phyloP scores from a whole-genome alignment of 352 stramenopile genomes.

The Globisporangium solare region DNA sequence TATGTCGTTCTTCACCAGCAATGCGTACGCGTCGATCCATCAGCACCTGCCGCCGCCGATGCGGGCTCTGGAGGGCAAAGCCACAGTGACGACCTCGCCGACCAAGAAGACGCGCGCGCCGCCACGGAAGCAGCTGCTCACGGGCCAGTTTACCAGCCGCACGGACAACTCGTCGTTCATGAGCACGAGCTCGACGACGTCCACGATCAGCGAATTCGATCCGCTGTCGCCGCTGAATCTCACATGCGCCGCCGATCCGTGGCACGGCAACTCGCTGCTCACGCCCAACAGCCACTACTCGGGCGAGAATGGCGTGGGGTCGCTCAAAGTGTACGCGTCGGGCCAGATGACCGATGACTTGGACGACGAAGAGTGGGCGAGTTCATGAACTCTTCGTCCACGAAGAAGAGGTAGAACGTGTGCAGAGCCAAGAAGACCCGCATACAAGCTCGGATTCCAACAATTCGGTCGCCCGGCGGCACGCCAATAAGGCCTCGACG shows the following conservation, averaged over 20 bases:
- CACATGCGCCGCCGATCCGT: conserved; percentile 40
- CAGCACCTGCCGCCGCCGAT: conserved; percentile 12
- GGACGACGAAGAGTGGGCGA: conserved; percentile 55
- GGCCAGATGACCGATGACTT: conserved; percentile 12
- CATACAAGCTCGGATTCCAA: not conserved
- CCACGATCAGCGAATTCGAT: conserved; percentile 40
- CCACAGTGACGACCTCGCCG: not conserved
- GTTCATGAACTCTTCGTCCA: conserved; percentile 37
- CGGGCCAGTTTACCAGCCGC: conserved; percentile 2
- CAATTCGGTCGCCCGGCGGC: not conserved
- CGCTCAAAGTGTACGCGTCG: conserved; percentile 36
- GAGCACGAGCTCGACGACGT: conserved; percentile 26
- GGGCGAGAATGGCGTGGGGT: conserved; percentile 17
- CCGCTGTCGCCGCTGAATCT: conserved; percentile 46
- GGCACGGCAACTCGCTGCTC: conserved; percentile 35
- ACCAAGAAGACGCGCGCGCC: not conserved
- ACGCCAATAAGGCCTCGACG: conserved; percentile 2
- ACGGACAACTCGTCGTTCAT: conserved; percentile 26
- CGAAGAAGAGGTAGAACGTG: not conserved
- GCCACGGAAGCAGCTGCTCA: not conserved
- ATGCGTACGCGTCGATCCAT: conserved; percentile 31
- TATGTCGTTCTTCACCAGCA: conserved; percentile 45
- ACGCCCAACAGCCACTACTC: conserved; percentile 16
- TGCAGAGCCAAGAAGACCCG: conserved; percentile 4
- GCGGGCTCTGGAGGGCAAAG: conserved; percentile 4